Percentiles rank a stretch among this genome's conserved stretches.
These are phyloP conservation scores for Flueggea neowawraea DNA, from an alignment of 441 rosid species.

Conservation along the genomic window DNA sequence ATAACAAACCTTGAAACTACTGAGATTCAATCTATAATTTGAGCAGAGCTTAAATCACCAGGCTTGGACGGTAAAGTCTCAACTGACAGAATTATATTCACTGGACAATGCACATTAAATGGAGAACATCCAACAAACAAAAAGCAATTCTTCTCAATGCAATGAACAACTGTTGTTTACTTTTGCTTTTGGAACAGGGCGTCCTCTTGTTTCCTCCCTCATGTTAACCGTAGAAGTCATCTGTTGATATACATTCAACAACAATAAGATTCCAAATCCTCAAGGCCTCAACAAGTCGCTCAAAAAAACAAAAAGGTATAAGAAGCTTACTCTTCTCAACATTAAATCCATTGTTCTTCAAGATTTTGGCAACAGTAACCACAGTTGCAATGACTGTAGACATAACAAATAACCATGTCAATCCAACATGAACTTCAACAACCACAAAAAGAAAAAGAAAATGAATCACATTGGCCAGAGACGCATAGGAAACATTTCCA, in stretches of 20 bases:
- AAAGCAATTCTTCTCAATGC: neutral
- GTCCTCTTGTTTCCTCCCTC: conserved; percentile 74
- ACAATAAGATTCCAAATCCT: neutral
- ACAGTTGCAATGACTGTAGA: conserved; percentile 67
- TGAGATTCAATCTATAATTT: no score
- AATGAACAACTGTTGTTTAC: conserved; percentile 22
- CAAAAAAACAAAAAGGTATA: neutral
- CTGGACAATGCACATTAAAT: neutral
- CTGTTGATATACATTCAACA: conserved; percentile 24
- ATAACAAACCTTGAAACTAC: no score
- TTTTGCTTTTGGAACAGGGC: conserved; percentile 78
- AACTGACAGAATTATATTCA: neutral
- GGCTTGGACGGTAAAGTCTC: neutral
- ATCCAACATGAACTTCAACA: neutral
- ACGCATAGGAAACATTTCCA: no score
- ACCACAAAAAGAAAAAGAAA: no score
- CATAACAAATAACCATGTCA: neutral
- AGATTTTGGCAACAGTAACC: conserved; percentile 74
- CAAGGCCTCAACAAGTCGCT: neutral
- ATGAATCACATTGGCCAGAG: no score
- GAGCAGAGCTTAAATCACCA: neutral
- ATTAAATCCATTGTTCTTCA: conserved; percentile 77
- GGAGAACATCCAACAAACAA: neutral
- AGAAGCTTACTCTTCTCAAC: conserved; percentile 62
- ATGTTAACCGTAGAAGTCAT: conserved; percentile 69